Conservation (phyloP, 805 yeast genomes). For the Schizosaccharomyces octosporus region DNA sequence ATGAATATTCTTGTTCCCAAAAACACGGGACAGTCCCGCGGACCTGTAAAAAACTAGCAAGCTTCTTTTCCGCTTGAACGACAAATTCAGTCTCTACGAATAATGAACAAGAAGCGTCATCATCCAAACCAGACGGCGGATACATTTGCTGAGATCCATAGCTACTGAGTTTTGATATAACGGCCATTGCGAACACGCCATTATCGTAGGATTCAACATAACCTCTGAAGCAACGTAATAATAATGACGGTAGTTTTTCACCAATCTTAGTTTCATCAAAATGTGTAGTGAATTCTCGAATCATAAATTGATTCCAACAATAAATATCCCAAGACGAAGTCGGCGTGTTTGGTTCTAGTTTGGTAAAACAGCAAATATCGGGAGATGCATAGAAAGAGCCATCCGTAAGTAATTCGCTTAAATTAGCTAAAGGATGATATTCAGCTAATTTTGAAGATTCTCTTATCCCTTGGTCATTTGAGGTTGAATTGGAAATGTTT, state of each 20-base stretch:
- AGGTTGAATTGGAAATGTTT: too few species aligned
- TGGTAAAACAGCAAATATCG: neutral
- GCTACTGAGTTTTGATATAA: neutral
- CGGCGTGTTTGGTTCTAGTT: neutral
- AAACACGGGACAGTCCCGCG: neutral
- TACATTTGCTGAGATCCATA: neutral
- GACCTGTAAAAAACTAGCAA: neutral
- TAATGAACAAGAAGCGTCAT: neutral
- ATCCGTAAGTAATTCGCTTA: neutral
- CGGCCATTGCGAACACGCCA: neutral
- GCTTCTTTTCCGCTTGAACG: neutral
- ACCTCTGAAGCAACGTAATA: neutral
- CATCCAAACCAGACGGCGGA: neutral
- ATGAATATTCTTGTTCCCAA: neutral
- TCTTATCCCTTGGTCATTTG: too few species aligned
- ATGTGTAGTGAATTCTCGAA: neutral
- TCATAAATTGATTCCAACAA: neutral
- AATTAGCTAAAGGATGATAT: neutral
- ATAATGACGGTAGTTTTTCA: neutral
- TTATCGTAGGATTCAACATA: neutral
- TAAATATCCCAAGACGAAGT: neutral
- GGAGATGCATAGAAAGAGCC: neutral
- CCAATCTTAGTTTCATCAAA: neutral
- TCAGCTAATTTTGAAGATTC: neutral
- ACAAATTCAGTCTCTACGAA: neutral